Evolutionary conservation across 2,329 filamentous ascomycete genomes (phyloP), one percentile per base, ranked within the genome.

Genomic region (Talaromyces rugulosus): DNA sequence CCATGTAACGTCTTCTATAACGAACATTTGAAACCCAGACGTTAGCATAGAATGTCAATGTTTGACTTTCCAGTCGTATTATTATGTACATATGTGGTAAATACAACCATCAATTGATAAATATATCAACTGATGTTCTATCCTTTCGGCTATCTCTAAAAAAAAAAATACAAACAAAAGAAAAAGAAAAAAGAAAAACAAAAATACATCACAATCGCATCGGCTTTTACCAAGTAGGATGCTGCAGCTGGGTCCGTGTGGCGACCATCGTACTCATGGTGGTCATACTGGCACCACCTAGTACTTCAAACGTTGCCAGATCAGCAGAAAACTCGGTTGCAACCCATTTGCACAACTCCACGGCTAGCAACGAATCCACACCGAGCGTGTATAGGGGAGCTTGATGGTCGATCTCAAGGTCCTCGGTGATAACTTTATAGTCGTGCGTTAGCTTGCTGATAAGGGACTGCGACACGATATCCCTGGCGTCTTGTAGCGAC

Each of bases 321-420:
- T 71, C 70, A 1, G 71, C 69, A 0, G 67, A 66, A 28, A 74
- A 70, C 47, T 75, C 72, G 50, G 69, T 69, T 14, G 64, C 62
- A 6, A 80, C 62, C 77, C 75, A 80, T 51, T 76, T 78, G 2
- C 79, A 66, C 34, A 82, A 52, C 65, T 82, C 79, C 0, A 81
- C 75, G 0, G 78, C 79, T 31, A 82, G 73, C 0, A 82, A 71
- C 0, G 76, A 78, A 66, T 80, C 77, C 7, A 78, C 71, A 0
- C 78, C 77, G 44, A 72, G 75, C 3, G 69, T 65, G 16, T 70
- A 66, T 18, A 74, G 65, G 2, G 74, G 66, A 65, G 68, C 70
- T 1, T 56, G 53, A 1, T 64, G 51, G 30, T 74, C 71, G 12
- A 77, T 66, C 6, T 77, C 74, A 4, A 63, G 63, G 5, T 53